A percentile compares a stretch with the other conserved stretches of the same genome.
Evolutionary conservation across 768 basidiomycete genomes (phyloP).

Genomic region (Russula dissimulans): DNA sequence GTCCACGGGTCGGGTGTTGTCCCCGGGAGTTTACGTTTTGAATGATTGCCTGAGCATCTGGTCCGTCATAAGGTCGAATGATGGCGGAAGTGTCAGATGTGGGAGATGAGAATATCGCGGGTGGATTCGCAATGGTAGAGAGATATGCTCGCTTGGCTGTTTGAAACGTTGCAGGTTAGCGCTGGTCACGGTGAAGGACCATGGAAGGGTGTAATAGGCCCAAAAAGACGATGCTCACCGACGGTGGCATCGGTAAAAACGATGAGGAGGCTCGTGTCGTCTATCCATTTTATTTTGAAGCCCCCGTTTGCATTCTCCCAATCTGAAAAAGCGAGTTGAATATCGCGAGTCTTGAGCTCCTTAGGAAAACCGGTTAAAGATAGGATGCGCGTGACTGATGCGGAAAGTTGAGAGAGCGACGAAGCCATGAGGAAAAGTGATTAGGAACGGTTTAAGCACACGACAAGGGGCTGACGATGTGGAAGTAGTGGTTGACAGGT

Average conservation of each 20-base stretch:
- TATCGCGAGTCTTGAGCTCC: constrained; percentile 95
- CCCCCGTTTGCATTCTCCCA: constrained; percentile 84
- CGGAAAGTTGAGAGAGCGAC: constrained; percentile 75
- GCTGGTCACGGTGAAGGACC: background rate
- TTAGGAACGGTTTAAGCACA: constrained; percentile 8
- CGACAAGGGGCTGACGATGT: background rate
- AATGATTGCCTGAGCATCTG: constrained; percentile 83
- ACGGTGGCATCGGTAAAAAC: constrained; percentile 87
- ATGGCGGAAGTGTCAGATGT: constrained; percentile 43
- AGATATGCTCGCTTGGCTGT: constrained; percentile 95
- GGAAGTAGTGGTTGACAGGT: background rate
- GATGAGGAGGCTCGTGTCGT: constrained; percentile 90
- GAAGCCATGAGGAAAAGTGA: constrained; percentile 44
- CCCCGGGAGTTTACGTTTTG: constrained; percentile 71
- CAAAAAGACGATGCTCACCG: constrained; percentile 48
- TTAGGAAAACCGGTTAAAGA: constrained; percentile 87
- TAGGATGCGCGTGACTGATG: constrained; percentile 93
- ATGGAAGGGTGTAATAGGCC: background rate
- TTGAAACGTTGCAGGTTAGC: constrained; percentile 3
- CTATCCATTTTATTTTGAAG: constrained; percentile 98
- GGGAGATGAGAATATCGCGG: constrained; percentile 52
- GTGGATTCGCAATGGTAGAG: constrained; percentile 75
- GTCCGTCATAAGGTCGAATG: constrained; percentile 89
- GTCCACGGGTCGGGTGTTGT: constrained; percentile 56
- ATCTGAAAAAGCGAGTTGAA: constrained; percentile 82